Base-by-base conservation (phyloP, 1,284 basidiomycete genomes). In the Ceratobasidium papillatum region DNA sequence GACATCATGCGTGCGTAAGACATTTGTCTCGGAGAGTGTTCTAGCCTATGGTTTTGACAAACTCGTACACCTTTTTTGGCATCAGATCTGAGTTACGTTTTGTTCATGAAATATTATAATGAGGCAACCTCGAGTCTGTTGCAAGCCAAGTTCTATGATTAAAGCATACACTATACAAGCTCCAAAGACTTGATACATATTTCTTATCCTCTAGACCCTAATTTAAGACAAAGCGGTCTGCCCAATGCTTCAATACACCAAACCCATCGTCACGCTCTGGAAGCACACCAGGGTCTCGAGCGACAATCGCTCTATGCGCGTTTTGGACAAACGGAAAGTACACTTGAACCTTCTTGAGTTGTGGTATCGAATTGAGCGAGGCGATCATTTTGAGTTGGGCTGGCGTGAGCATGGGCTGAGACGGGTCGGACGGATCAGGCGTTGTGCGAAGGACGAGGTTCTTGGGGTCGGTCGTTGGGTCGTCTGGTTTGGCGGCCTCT, bases 181-280 rank as follows among this genome's bases (percentile, higher is more conserved):
- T n/a, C n/a, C n/a, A n/a, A n/a, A n/a, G n/a, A n/a, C n/a, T n/a
- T n/a, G n/a, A n/a, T n/a, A n/a, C n/a, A n/a, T n/a, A n/a, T n/a
- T n/a, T n/a, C 45, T 11, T 17, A 19, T 47, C 4, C 8, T 17
- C 19, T 17, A n/a, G 9, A 12, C 7, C 11, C 45, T 47, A 47
- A 47, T 47, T 17, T 25, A 87, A 73, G 34, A 84, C 80, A 68
- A 93, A 90, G 19, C 86, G 84, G 75, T 88, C 85, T 27, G 90
- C 91, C 90, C 90, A 92, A 80, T 93, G 90, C 75, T 86, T 84
- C 51, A 94, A 72, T 3, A 93, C 86, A 51, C 87, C 86, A 79
- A 88, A 86, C 14, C 92, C 92, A 27, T 82, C 79, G 58, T 84
- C 82, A 78, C 92, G 90, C 19, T 82, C 78, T 77, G 86, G 83